Conservation (phyloP, 2,329 filamentous ascomycete genomes). For the Zasmidium angulare region DNA sequence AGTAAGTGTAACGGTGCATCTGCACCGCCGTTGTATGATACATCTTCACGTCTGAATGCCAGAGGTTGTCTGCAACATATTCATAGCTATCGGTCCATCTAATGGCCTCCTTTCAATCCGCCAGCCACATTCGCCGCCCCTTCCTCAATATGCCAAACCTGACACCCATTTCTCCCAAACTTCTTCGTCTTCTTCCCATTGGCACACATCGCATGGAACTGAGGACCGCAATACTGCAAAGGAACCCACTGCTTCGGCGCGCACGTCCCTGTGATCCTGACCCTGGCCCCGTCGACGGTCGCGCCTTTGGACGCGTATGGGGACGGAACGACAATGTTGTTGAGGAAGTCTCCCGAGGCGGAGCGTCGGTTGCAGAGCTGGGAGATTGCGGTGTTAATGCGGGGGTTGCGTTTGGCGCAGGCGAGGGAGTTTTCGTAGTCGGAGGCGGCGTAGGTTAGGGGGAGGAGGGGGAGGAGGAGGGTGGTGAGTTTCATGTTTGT, state of each 20-base stretch:
- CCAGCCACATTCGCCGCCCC: neutral
- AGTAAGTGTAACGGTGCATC: too few relatives aligned
- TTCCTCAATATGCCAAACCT: slow-evolving; percentile 20
- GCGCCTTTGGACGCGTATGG: slow-evolving; percentile 16
- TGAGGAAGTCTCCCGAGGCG: neutral
- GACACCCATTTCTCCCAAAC: slow-evolving; percentile 20
- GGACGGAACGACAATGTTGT: slow-evolving; percentile 22
- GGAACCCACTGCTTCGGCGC: slow-evolving; percentile 24
- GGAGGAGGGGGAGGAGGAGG: neutral
- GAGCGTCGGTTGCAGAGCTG: slow-evolving; percentile 21
- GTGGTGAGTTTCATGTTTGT: too few relatives aligned
- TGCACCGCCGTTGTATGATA: too few relatives aligned
- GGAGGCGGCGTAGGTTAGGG: slow-evolving; percentile 7
- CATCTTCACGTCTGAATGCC: too few relatives aligned
- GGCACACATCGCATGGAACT: slow-evolving; percentile 28
- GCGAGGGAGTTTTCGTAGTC: slow-evolving; percentile 23
- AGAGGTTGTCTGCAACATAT: too few relatives aligned
- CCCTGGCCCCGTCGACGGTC: slow-evolving; percentile 9
- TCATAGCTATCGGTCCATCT: too few relatives aligned
- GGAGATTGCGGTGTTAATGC: slow-evolving; percentile 23
- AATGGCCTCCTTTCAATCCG: too few relatives aligned
- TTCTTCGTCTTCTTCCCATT: slow-evolving; percentile 6
- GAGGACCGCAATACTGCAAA: slow-evolving; percentile 22
- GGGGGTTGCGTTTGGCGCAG: slow-evolving; percentile 23
- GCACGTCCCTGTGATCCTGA: slow-evolving; percentile 22